These are phyloP conservation scores for Chrysosporium keratinophilum DNA, from an alignment of 2,329 filamentous ascomycete species.

Conservation along the genomic window DNA sequence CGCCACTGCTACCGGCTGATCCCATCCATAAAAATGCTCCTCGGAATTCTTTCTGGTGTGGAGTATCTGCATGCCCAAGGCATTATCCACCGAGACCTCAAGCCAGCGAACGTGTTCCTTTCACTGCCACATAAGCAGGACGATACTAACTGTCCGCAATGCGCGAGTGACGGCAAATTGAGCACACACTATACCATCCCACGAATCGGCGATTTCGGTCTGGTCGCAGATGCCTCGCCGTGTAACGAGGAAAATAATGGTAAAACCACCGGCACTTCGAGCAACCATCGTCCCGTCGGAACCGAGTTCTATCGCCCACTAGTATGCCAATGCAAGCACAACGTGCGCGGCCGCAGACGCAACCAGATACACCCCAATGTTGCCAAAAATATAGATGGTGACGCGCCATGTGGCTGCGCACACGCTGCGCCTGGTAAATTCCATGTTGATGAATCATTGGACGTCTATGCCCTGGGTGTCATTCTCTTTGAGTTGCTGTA, in stretches of 20 bases:
- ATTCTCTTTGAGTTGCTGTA: conserved; percentile 53
- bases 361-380: background rate
- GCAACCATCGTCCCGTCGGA: conserved; percentile 41
- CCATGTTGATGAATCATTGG: conserved; percentile 42
- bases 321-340: conserved; percentile 12
- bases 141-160: conserved; percentile 39
- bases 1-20: conserved; percentile 54
- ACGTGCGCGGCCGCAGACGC: conserved; percentile 3
- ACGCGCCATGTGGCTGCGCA: conserved; percentile 15
- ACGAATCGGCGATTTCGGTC: conserved; percentile 58
- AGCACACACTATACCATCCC: conserved; percentile 40
- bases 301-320: conserved; percentile 53
- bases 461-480: conserved; percentile 53
- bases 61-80: conserved; percentile 53
- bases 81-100: conserved; percentile 57
- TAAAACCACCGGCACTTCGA: conserved; percentile 12
- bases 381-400: conserved; percentile 21
- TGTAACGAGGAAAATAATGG: conserved; percentile 24
- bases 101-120: conserved; percentile 59
- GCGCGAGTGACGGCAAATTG: conserved; percentile 23
- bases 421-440: background rate
- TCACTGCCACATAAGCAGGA: conserved; percentile 32
- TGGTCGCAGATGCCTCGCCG: conserved; percentile 47
- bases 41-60: conserved; percentile 51
- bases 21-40: conserved; percentile 48